A percentile compares a stretch with the other conserved stretches of the same genome.
Evolutionary conservation across 2,329 filamentous ascomycete genomes (phyloP).

Genomic region (Cordyceps militaris): DNA sequence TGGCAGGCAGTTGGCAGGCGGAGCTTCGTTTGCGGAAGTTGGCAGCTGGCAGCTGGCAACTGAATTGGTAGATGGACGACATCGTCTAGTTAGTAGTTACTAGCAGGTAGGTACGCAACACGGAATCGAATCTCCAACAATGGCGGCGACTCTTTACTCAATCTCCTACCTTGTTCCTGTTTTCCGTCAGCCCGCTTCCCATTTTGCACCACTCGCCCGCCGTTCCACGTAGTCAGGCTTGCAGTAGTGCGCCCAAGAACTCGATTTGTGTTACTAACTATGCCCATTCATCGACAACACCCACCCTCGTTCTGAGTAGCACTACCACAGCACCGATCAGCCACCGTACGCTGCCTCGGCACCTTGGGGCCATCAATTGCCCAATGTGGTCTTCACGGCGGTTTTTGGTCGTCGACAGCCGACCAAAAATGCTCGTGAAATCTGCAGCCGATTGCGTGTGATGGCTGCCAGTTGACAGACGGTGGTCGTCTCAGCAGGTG

Average conservation of each 20-base stretch:
- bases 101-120: no score
- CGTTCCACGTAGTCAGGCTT: background rate
- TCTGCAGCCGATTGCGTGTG: background rate
- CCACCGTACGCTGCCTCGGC: slow-evolving; percentile 6
- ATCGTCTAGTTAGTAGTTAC: no score
- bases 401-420: background rate
- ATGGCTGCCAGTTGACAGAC: background rate
- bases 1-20: background rate
- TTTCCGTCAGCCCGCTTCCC: background rate
- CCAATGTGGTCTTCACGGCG: slow-evolving; percentile 1
- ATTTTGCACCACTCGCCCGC: background rate
- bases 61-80: background rate
- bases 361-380: slow-evolving; percentile 4
- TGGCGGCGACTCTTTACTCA: no score
- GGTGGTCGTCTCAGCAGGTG: no score
- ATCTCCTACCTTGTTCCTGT: background rate
- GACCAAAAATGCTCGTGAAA: slow-evolving; percentile 7
- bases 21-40: background rate
- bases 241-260: background rate
- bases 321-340: background rate
- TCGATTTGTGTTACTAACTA: background rate
- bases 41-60: background rate
- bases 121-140: no score
- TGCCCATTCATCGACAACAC: background rate
- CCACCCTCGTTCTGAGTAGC: background rate